These are phyloP conservation scores for Russula compacta DNA, from an alignment of 768 basidiomycete genomes.

Conservation along the genomic window DNA sequence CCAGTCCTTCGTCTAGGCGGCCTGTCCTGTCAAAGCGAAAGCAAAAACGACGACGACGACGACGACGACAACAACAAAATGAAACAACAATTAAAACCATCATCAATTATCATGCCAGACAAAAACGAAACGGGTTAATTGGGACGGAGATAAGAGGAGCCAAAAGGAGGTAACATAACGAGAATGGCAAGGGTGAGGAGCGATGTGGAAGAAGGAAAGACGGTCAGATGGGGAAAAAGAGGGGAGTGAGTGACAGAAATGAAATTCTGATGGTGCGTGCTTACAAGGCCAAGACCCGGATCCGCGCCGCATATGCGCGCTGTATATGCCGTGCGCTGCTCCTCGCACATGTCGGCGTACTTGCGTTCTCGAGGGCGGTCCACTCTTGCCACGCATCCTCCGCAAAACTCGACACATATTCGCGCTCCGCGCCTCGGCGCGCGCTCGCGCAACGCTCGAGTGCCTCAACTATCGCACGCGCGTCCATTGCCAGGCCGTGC, in stretches of 20 bases:
- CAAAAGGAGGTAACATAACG: not conserved
- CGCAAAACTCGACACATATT: slow-evolving; percentile 45
- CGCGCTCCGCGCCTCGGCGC: slow-evolving; percentile 34
- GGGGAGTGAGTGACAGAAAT: slow-evolving; percentile 23
- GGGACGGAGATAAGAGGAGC: not conserved
- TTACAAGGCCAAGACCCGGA: slow-evolving; percentile 55
- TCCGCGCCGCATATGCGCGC: slow-evolving; percentile 56
- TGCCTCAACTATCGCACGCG: slow-evolving; percentile 52
- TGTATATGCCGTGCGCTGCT: slow-evolving; percentile 49
- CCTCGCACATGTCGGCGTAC: slow-evolving; percentile 10
- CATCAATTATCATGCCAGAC: not conserved
- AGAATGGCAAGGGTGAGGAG: not conserved
- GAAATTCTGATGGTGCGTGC: not conserved
- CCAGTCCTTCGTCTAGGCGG: slow-evolving; percentile 44
- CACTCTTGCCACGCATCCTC: slow-evolving; percentile 62
- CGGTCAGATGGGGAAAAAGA: not conserved
- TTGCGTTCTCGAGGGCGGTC: slow-evolving; percentile 38
- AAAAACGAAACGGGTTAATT: not conserved
- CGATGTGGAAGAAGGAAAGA: not conserved
- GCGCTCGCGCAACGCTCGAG: slow-evolving; percentile 54
- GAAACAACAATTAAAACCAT: not conserved
- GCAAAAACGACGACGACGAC: not conserved
- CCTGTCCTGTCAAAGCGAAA: slow-evolving; percentile 33
- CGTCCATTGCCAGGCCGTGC: slow-evolving; percentile 36
- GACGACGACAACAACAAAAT: not conserved